Conservation (phyloP, 2,329 filamentous ascomycete species). For the Pleochaeta shiraiana region DNA sequence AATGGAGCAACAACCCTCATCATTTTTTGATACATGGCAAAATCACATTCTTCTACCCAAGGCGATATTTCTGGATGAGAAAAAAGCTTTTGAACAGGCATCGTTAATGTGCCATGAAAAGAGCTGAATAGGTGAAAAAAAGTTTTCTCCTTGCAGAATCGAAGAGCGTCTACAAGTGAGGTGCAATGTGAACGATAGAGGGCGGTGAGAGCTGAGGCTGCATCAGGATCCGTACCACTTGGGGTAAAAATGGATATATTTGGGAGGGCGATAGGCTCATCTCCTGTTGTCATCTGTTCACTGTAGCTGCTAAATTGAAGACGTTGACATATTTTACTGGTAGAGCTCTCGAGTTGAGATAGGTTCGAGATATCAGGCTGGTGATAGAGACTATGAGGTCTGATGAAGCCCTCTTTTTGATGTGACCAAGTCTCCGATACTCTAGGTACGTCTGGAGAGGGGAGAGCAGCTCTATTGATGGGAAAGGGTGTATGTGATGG, state of each 20-base stretch:
- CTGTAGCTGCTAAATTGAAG: slow-evolving; percentile 38
- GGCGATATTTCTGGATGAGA: slow-evolving; percentile 57
- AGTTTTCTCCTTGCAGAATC: slow-evolving; percentile 90
- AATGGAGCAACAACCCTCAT: slow-evolving; percentile 78
- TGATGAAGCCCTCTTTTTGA: slow-evolving; percentile 18
- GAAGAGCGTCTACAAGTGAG: slow-evolving; percentile 82
- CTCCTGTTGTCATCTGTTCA: slow-evolving; percentile 35
- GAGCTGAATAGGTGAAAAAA: slow-evolving; percentile 91
- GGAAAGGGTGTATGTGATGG: slow-evolving; percentile 14
- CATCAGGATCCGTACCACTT: slow-evolving; percentile 60
- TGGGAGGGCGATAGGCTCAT: slow-evolving; percentile 61
- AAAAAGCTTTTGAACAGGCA: slow-evolving; percentile 87
- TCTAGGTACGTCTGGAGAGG: slow-evolving; percentile 21
- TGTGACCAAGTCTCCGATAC: slow-evolving; percentile 15
- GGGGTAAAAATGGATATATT: slow-evolving; percentile 67
- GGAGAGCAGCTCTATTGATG: slow-evolving; percentile 19
- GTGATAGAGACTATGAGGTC: slow-evolving; percentile 33
- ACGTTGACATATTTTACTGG: slow-evolving; percentile 33
- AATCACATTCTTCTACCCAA: slow-evolving; percentile 94
- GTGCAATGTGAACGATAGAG: slow-evolving; percentile 91
- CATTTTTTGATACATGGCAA: slow-evolving; percentile 92
- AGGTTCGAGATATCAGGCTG: slow-evolving; percentile 32
- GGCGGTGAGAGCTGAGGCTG: slow-evolving; percentile 65
- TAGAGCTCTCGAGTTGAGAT: slow-evolving; percentile 34
- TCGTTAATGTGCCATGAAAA: slow-evolving; percentile 89